Evolutionary conservation across 1,284 basidiomycete genomes (phyloP).

Genomic region (Ganoderma sp.): DNA sequence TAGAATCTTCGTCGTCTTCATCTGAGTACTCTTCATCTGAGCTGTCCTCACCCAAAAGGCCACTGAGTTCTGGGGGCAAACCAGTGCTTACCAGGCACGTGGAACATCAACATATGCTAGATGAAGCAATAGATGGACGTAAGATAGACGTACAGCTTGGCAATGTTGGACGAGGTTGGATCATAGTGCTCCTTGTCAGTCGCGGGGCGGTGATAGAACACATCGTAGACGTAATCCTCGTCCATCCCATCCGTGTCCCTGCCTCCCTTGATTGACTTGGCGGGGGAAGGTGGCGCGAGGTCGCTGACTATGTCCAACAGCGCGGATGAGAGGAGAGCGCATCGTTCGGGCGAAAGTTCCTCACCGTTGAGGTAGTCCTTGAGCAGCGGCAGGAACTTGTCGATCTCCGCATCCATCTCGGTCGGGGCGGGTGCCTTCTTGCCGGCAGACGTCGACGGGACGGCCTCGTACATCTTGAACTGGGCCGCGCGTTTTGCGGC

Average conservation of each 20-base stretch:
- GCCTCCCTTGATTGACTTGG: slow-evolving; percentile 22
- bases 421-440: slow-evolving; percentile 39
- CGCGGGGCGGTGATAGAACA: slow-evolving; percentile 73
- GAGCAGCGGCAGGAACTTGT: slow-evolving; percentile 73
- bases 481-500: slow-evolving; percentile 25
- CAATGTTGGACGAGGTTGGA: slow-evolving; percentile 54
- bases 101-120: slow-evolving; percentile 11
- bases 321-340: background rate
- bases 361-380: slow-evolving; percentile 72
- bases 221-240: slow-evolving; percentile 78
- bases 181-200: slow-evolving; percentile 63
- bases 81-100: slow-evolving; percentile 55
- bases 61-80: slow-evolving; percentile 55
- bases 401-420: slow-evolving; percentile 63
- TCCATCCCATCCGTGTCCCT: slow-evolving; percentile 27
- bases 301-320: slow-evolving; percentile 36
- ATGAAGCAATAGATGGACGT: too few relatives aligned
- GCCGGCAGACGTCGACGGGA: slow-evolving; percentile 46
- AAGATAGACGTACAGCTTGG: slow-evolving; percentile 57
- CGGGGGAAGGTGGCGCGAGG: slow-evolving; percentile 23
- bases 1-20: slow-evolving; percentile 81
- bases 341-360: slow-evolving; percentile 28
- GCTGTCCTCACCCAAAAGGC: slow-evolving; percentile 61
- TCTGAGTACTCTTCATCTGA: slow-evolving; percentile 78
- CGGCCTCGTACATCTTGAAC: slow-evolving; percentile 75